Evolutionary conservation across 257 asterid species (phyloP), one percentile per base, ranked within the genome.

Genomic region (Solanum paucissectum): DNA sequence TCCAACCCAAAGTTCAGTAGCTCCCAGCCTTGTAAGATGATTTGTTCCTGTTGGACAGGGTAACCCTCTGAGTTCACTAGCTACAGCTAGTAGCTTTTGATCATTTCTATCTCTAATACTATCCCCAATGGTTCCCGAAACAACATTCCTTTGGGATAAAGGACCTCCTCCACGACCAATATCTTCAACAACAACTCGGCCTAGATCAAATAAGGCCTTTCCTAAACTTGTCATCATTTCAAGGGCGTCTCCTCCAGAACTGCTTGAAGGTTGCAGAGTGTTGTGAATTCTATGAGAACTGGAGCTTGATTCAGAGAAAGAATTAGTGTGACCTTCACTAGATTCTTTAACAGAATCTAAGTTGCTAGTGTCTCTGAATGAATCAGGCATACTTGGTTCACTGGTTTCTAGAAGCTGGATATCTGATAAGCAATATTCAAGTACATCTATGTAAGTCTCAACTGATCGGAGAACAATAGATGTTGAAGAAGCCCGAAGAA

Each of bases 121-220:
- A 86, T 88, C 89, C 84, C 90, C 90, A 69, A 64, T 79, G 40
- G 86, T 86, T 87, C 96, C 96, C 29, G 90, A 71, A 90, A 90
- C 18, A 38, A 87, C 88, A 91, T 90, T 89, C 89, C 94, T 91
- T 84, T 92, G 94, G 86, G 93, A 90, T 27, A 93, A 91, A 84
- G 97, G 92, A 85, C 91, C 94, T 87, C 96, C 98, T 83, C 93
- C 87, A 92, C 92, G 91, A 72, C 99, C 98, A 90, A 96, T 93
- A 91, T 96, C 99, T 93, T 94, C 99, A 91, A 95, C 99, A 89
- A 96, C 98, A 42, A 91, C 98, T 81, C 98, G 98, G 64, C 99
- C 98, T 90, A 96, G 93, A 93, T 94, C 98, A 92, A 95, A 94
- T 87, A 96, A 89, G 86, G 99, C 99, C 92, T 93, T 95, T 86